These are phyloP conservation scores for Diaporthe velutina DNA, from an alignment of 2,329 filamentous ascomycete genomes.

Conservation along the genomic window DNA sequence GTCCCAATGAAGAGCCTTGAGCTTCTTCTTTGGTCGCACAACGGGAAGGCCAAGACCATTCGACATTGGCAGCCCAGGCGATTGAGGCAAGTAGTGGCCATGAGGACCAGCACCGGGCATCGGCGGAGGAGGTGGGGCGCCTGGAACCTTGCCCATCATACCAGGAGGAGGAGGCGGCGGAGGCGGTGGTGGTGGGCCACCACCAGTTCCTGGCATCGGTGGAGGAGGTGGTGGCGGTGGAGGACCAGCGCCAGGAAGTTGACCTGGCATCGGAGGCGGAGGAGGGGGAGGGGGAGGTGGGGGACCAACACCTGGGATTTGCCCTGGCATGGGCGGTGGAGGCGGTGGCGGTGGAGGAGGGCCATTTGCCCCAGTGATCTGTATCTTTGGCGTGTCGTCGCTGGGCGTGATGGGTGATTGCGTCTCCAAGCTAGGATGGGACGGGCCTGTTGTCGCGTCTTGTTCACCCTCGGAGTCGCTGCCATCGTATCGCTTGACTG, in stretches of 20 bases:
- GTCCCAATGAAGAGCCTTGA: conserved; percentile 99
- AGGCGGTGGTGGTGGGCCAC: conserved; percentile 52
- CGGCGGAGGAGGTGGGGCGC: conserved; percentile 37
- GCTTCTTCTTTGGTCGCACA: conserved; percentile 96
- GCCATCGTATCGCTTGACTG: conserved; percentile 79
- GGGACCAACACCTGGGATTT: conserved; percentile 49
- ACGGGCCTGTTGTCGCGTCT: conserved; percentile 79
- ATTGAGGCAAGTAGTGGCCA: conserved; percentile 81
- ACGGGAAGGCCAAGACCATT: conserved; percentile 79
- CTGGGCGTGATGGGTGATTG: conserved; percentile 76
- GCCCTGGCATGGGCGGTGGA: conserved; percentile 49
- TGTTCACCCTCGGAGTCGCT: conserved; percentile 80
- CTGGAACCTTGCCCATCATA: conserved; percentile 48
- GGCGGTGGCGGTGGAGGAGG: conserved; percentile 56
- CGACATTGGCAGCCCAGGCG: conserved; percentile 65
- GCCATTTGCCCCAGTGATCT: conserved; percentile 62
- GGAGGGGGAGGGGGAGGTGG: conserved; percentile 57
- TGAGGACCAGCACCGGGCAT: conserved; percentile 76
- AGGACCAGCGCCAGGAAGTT: conserved; percentile 52
- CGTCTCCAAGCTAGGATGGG: conserved; percentile 80
- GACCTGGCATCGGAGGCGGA: conserved; percentile 61
- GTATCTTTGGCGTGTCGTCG: conserved; percentile 72
- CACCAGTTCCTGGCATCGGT: conserved; percentile 49
- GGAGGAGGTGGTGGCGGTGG: conserved; percentile 64
- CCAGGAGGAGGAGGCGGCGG: conserved; percentile 59